Conservation (phyloP, 1,284 basidiomycete species). For the Phenoliferia sp. region DNA sequence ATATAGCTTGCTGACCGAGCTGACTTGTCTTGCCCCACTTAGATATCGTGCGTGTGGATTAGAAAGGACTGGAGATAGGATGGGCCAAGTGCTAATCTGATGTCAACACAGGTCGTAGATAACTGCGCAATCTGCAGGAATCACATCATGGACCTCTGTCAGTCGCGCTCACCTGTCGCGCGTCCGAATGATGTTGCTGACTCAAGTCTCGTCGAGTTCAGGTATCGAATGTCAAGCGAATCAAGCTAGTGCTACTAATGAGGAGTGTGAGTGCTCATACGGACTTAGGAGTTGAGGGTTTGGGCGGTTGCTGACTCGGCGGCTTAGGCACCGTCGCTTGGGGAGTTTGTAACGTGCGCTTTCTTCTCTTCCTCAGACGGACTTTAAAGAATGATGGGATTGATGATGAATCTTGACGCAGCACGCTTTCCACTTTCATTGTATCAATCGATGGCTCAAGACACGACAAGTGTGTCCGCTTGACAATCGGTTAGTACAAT, state of each 20-base stretch:
- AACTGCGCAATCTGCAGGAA: constrained; percentile 66
- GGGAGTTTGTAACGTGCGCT: constrained; percentile 94
- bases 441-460: constrained; percentile 99
- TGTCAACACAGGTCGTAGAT: constrained; percentile 70
- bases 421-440: constrained; percentile 99
- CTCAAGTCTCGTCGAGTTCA: constrained; percentile 45
- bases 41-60: neutral
- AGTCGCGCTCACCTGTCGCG: constrained; percentile 39
- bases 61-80: neutral
- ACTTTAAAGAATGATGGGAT: neutral
- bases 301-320: neutral
- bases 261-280: constrained; percentile 62
- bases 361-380: too few species aligned
- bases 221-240: constrained; percentile 99
- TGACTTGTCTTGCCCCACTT: constrained; percentile 4
- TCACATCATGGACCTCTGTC: constrained; percentile 98
- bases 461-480: constrained; percentile 97
- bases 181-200: neutral
- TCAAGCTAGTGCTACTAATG: constrained; percentile 90
- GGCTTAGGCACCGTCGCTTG: constrained; percentile 74
- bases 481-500: constrained; percentile 64
- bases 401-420: constrained; percentile 41
- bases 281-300: neutral
- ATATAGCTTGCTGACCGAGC: neutral
- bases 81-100: constrained; percentile 49